Conservation (phyloP, 2,329 filamentous ascomycete species). For the Metarhizium robertsii region DNA sequence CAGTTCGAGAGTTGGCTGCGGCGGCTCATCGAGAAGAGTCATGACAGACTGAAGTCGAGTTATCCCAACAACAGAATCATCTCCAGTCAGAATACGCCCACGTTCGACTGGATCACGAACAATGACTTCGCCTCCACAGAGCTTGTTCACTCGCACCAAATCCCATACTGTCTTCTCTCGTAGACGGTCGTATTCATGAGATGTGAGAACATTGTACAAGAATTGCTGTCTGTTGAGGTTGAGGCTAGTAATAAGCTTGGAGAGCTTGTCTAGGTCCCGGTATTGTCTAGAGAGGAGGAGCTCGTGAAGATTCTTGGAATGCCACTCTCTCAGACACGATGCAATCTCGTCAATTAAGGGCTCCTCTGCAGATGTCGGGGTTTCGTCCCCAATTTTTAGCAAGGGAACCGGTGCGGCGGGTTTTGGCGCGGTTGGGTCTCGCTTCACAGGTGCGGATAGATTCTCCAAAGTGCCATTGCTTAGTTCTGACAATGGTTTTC, state of each 20-base stretch:
- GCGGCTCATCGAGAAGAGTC: slow-evolving; percentile 83
- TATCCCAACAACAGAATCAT: slow-evolving; percentile 87
- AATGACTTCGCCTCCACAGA: slow-evolving; percentile 88
- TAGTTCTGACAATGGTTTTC: slow-evolving; percentile 25
- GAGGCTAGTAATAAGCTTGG: slow-evolving; percentile 69
- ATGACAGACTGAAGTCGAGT: slow-evolving; percentile 90
- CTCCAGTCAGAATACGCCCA: slow-evolving; percentile 78
- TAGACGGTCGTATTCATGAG: slow-evolving; percentile 68
- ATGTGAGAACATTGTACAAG: slow-evolving; percentile 86
- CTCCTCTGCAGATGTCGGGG: slow-evolving; percentile 78
- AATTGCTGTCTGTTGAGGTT: slow-evolving; percentile 83
- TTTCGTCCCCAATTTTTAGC: slow-evolving; percentile 96
- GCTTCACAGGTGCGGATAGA: slow-evolving; percentile 39
- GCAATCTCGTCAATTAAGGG: slow-evolving; percentile 96
- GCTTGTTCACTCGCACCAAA: slow-evolving; percentile 85
- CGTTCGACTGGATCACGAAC: slow-evolving; percentile 79
- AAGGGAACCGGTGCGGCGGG: slow-evolving; percentile 91
- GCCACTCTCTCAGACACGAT: slow-evolving; percentile 94
- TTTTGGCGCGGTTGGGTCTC: slow-evolving; percentile 60
- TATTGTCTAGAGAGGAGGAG: slow-evolving; percentile 79
- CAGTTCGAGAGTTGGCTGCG: slow-evolving; percentile 56
- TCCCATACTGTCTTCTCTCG: slow-evolving; percentile 94
- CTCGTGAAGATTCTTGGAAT: slow-evolving; percentile 92
- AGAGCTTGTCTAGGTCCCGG: slow-evolving; percentile 68
- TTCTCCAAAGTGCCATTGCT: slow-evolving; percentile 30